Evolutionary conservation across 2,329 filamentous ascomycete genomes (phyloP).

Genomic region (Ophiostoma australiae): DNA sequence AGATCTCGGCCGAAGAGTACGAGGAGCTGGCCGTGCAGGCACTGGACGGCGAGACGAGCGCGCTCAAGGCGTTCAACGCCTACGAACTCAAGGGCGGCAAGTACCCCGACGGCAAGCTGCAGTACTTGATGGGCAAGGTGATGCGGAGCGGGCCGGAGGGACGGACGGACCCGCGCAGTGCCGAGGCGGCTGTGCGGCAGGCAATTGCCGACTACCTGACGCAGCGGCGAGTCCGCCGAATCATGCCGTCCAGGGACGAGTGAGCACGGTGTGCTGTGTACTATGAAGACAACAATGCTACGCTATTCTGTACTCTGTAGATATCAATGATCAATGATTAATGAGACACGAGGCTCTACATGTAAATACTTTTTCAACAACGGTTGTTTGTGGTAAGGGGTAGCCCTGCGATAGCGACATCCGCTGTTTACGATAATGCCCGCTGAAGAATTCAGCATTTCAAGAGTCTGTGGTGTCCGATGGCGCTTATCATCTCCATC

Average conservation of each 20-base stretch:
- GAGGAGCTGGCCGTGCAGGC: constrained; percentile 42
- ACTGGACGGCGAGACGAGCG: constrained; percentile 43
- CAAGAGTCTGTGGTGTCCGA: neutral
- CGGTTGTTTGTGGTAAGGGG: neutral
- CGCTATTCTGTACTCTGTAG: neutral
- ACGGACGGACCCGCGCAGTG: constrained; percentile 50
- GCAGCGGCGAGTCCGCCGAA: neutral
- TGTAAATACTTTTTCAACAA: neutral
- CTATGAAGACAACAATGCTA: neutral
- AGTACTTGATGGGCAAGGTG: constrained; percentile 58
- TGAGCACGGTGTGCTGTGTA: too few species aligned
- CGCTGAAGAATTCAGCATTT: neutral
- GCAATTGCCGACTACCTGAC: constrained; percentile 28
- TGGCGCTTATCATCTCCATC: neutral
- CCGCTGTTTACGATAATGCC: neutral
- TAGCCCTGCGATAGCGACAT: neutral
- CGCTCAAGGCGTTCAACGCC: constrained; percentile 43
- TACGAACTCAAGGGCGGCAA: constrained; percentile 5
- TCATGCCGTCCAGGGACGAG: neutral
- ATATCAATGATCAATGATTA: neutral
- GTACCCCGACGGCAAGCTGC: constrained; percentile 55
- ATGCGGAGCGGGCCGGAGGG: constrained; percentile 51
- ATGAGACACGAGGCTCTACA: neutral
- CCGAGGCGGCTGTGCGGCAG: constrained; percentile 44
- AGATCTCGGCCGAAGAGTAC: constrained; percentile 48